Conservation (phyloP, 805 yeast species). For the Candida insectorum region DNA sequence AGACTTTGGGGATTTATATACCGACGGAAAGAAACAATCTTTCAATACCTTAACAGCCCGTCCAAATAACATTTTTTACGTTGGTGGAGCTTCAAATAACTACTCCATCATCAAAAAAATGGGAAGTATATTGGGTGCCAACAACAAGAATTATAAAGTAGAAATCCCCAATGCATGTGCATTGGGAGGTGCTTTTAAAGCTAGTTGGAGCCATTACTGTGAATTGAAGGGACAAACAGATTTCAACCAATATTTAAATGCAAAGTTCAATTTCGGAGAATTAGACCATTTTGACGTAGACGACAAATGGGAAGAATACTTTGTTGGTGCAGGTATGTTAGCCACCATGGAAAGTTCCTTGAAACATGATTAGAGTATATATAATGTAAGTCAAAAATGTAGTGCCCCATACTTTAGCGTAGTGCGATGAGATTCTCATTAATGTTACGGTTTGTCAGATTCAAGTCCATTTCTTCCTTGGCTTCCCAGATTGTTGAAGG, state of each 20-base stretch:
- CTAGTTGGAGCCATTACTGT: slow-evolving; percentile 61
- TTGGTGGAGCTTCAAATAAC: slow-evolving; percentile 86
- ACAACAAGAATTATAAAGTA: slow-evolving; percentile 61
- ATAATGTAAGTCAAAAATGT: too few relatives aligned
- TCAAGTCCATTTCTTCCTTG: slow-evolving; percentile 8
- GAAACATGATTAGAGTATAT: slow-evolving; percentile 11
- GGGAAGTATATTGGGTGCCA: slow-evolving; percentile 67
- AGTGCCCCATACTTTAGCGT: too few relatives aligned
- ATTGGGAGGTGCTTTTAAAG: slow-evolving; percentile 84
- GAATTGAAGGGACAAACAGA: slow-evolving; percentile 26
- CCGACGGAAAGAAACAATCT: slow-evolving; percentile 50
- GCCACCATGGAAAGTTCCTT: slow-evolving; percentile 41
- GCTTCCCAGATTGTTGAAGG: slow-evolving; percentile 5
- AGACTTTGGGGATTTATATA: slow-evolving; percentile 40
- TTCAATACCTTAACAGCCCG: slow-evolving; percentile 42
- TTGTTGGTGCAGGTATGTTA: slow-evolving; percentile 51
- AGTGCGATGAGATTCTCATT: too few relatives aligned
- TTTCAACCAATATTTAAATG: slow-evolving; percentile 40
- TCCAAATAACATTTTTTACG: slow-evolving; percentile 74
- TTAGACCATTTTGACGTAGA: slow-evolving; percentile 39
- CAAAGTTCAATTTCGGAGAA: slow-evolving; percentile 47
- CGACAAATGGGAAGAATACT: slow-evolving; percentile 47
- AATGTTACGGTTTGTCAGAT: slow-evolving; percentile 10
- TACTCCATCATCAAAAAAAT: slow-evolving; percentile 62
- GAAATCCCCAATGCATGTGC: slow-evolving; percentile 91